Evolutionary conservation across 352 stramenopile genomes (phyloP).

Genomic region (Phytophthora europaea): DNA sequence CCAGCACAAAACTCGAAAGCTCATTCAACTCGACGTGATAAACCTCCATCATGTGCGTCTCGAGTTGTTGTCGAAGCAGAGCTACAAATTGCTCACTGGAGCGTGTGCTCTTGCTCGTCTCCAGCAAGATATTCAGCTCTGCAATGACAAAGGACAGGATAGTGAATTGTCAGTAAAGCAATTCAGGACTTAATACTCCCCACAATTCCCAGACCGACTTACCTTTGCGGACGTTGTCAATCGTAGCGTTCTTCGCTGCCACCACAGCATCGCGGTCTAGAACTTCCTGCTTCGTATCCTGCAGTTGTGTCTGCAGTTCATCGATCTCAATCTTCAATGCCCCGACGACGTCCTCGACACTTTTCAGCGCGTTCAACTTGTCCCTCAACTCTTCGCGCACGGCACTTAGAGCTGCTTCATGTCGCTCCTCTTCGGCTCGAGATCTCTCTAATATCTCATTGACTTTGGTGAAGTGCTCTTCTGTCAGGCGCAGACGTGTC

Average conservation of each 20-base stretch:
- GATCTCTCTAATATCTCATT: conserved; percentile 37
- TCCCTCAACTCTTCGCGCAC: conserved; percentile 19
- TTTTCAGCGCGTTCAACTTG: conserved; percentile 13
- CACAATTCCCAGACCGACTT: neutral
- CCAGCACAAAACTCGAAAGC: conserved; percentile 33
- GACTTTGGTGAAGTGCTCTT: conserved; percentile 34
- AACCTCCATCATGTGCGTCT: conserved; percentile 56
- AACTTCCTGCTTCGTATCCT: conserved; percentile 15
- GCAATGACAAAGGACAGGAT: neutral
- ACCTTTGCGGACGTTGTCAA: conserved; percentile 70
- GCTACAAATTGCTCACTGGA: conserved; percentile 46
- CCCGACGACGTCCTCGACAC: neutral
- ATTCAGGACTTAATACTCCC: too few species aligned
- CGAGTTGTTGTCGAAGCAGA: conserved; percentile 58
- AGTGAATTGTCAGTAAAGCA: neutral
- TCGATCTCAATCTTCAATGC: conserved; percentile 18
- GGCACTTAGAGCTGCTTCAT: conserved; percentile 10
- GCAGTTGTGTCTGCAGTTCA: conserved; percentile 27
- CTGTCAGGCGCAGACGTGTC: conserved; percentile 22
- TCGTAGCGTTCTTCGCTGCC: conserved; percentile 48
- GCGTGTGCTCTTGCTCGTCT: conserved; percentile 27
- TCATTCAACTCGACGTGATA: conserved; percentile 45
- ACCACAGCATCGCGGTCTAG: conserved; percentile 46
- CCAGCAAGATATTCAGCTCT: conserved; percentile 47
- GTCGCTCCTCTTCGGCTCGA: conserved; percentile 21